Conservation (phyloP, 2,329 filamentous ascomycete species). For the Cordyceps javanica region DNA sequence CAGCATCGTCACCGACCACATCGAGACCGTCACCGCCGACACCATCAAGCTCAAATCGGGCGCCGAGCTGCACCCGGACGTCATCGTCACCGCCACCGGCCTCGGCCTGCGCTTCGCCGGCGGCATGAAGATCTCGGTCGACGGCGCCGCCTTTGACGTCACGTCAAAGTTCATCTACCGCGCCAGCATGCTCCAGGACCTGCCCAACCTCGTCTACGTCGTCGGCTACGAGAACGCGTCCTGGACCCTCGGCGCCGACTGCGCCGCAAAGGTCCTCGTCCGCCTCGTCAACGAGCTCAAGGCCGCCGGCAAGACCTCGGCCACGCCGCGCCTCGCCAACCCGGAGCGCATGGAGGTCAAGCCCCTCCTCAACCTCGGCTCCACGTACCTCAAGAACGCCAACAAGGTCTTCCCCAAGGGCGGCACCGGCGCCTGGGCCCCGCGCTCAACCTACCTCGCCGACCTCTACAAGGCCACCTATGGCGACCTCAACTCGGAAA, state of each 20-base stretch:
- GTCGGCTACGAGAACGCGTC: slow-evolving; percentile 55
- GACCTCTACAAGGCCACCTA: slow-evolving; percentile 8
- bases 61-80: slow-evolving; percentile 46
- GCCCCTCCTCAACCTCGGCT: background rate
- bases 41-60: slow-evolving; percentile 40
- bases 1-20: slow-evolving; percentile 38
- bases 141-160: slow-evolving; percentile 39
- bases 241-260: slow-evolving; percentile 59
- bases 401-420: background rate
- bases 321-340: background rate
- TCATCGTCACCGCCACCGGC: slow-evolving; percentile 61
- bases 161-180: slow-evolving; percentile 50
- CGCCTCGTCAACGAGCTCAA: slow-evolving; percentile 47
- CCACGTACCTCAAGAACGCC: slow-evolving; percentile 4
- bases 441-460: background rate
- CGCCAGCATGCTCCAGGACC: slow-evolving; percentile 52
- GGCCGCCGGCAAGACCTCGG: slow-evolving; percentile 29
- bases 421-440: slow-evolving; percentile 6
- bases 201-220: slow-evolving; percentile 54
- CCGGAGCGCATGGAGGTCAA: slow-evolving; percentile 1
- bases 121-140: slow-evolving; percentile 42
- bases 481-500: background rate
- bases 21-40: slow-evolving; percentile 37
- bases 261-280: slow-evolving; percentile 41
- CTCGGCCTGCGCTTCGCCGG: slow-evolving; percentile 51